Base-by-base conservation (phyloP, 805 yeast species). In the Ogataea neopini region DNA sequence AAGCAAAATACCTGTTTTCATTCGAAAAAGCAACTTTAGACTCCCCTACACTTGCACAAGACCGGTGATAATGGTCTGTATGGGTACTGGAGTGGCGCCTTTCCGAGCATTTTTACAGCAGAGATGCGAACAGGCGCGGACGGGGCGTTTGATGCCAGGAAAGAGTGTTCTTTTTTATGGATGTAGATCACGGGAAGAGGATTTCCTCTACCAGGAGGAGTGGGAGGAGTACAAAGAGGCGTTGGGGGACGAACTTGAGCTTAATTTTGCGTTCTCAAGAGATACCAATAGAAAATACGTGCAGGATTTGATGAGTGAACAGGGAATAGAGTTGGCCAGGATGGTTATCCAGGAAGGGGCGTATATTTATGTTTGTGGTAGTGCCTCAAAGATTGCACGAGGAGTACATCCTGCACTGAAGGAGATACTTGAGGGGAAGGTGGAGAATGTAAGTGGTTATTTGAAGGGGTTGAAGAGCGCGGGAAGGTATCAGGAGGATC, bases 51-150 rank as follows among this genome's bases (percentile, higher is more conserved):
- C 86, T 61, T 76, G 88, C 25, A 66, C 75, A 1, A 78, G 80
- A 32, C 96, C 98, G 7, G 77, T 92, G n/a, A 84, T 92, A 53
- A 79, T 91, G 83, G 78, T 92, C 56, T 96, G 97, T 15, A 96
- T 97, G 28, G 98, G 98, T 49, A 90, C 97, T 5, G 98, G 98
- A 60, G 87, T 91, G 43, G 97, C 98, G 1, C 98, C 98, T 47
- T 87, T 90, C 73, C 80, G 97, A 66, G 98, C 92, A 1, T 92
- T 92, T 57, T 67, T 92, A 28, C 83, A 88, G 70, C 97, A 91
- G 61, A 52, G 63, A 5, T 82, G 81, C 10, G 61, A 65, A 25
- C 73, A 68, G 59, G 14, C 29, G 6, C 19, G 20, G 20, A 68
- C 69, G 10, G 66, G 68, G 40, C 55, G 58, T 32, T 66, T 67